A percentile compares a stretch with the other conserved stretches of the same genome.
phyloP scores from a whole-genome alignment of 2,329 filamentous ascomycete genomes.

The Biscogniauxia mediterranea region DNA sequence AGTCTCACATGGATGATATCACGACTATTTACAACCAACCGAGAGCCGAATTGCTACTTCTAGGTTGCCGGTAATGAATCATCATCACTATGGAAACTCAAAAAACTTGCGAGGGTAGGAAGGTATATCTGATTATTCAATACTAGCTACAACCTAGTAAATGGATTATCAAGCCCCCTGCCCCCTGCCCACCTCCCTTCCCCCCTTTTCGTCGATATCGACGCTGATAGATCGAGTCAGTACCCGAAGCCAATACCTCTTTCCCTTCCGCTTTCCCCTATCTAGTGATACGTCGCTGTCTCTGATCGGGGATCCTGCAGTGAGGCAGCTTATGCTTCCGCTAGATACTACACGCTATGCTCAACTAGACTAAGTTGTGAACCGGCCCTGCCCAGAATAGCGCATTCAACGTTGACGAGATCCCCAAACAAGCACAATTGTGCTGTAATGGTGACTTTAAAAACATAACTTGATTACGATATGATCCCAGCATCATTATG shows the following conservation, averaged over 20 bases:
- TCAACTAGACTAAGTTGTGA: neutral
- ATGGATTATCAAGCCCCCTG: neutral
- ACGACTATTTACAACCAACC: conserved; percentile 9
- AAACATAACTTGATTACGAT: conserved; percentile 17
- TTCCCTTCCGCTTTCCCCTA: neutral
- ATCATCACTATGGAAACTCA: conserved; percentile 3
- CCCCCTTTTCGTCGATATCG: neutral
- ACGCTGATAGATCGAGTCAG: neutral
- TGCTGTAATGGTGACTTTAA: neutral
- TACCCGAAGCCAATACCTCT: neutral
- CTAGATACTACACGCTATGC: neutral
- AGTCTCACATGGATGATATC: conserved; percentile 18
- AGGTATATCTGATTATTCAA: neutral
- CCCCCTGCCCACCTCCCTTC: no score
- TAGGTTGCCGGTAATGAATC: conserved; percentile 4
- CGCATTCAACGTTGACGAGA: no score
- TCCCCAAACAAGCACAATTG: neutral
- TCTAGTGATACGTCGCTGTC: neutral
- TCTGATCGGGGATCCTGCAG: neutral
- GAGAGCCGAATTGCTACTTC: neutral
- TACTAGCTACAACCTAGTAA: neutral
- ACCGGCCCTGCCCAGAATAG: no score
- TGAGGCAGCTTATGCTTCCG: neutral
- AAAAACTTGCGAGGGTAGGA: neutral
- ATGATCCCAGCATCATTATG: conserved; percentile 10